A percentile compares a stretch with the other conserved stretches of the same genome.
phyloP scores from a whole-genome alignment of 148 eudicot genomes.

The Chenopodium quinoa region DNA sequence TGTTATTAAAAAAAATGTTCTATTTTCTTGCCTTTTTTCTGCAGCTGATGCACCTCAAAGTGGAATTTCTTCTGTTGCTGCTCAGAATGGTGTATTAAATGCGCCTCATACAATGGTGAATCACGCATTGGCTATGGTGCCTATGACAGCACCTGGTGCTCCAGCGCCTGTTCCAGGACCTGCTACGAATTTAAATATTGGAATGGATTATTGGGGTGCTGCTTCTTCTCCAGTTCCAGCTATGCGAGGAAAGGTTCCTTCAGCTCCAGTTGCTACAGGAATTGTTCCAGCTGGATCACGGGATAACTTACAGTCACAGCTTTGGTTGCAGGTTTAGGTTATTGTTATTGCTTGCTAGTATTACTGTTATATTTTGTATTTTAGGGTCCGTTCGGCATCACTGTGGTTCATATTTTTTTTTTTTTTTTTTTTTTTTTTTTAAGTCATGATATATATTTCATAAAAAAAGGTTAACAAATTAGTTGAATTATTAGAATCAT shows the following conservation, averaged over 20 bases:
- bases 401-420: too few relatives aligned
- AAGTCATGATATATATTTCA: too few relatives aligned
- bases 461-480: too few relatives aligned
- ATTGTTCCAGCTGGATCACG: constrained; percentile 69
- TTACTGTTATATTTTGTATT: neutral
- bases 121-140: constrained; percentile 54
- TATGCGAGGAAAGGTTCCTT: constrained; percentile 60
- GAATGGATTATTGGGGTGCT: constrained; percentile 95
- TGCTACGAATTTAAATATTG: constrained; percentile 88
- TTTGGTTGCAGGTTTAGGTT: constrained; percentile 74
- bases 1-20: constrained; percentile 8
- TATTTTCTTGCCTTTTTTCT: constrained; percentile 16
- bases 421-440: too few relatives aligned
- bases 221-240: constrained; percentile 59
- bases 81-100: constrained; percentile 70
- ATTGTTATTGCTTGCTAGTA: constrained; percentile 6
- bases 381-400: too few relatives aligned
- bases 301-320: constrained; percentile 77
- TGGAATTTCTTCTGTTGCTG: constrained; percentile 51
- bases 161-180: constrained; percentile 65
- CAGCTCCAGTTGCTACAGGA: constrained; percentile 72
- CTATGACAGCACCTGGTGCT: constrained; percentile 64
- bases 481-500: too few relatives aligned
- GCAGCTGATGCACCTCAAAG: constrained; percentile 70
- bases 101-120: constrained; percentile 56